Evolutionary conservation across 129 eudicot genomes (phyloP).

Genomic region (Tagetes erecta): DNA sequence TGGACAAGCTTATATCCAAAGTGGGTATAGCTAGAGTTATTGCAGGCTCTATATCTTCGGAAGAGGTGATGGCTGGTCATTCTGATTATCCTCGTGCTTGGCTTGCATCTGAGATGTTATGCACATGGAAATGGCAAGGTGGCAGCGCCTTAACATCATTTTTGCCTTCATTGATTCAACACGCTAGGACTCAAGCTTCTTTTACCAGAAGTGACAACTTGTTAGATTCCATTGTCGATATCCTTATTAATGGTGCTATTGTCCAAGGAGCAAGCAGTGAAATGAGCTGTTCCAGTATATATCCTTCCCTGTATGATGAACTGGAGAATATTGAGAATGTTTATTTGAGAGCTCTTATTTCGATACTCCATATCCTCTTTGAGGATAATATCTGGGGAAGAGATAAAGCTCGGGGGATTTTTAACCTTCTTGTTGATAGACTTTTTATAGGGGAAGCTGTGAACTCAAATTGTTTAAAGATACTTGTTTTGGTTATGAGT

Average conservation of each 20-base stretch:
- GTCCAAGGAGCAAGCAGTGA: constrained; percentile 46
- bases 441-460: constrained; percentile 67
- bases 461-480: constrained; percentile 59
- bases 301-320: constrained; percentile 54
- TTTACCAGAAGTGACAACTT: constrained; percentile 35
- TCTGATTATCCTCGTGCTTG: constrained; percentile 59
- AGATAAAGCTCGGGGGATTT: constrained; percentile 53
- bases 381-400: constrained; percentile 69
- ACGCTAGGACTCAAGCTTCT: constrained; percentile 37
- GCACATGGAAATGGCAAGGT: constrained; percentile 95
- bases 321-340: constrained; percentile 63
- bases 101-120: constrained; percentile 91
- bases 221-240: constrained; percentile 50
- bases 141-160: constrained; percentile 73
- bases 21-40: constrained; percentile 69
- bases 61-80: constrained; percentile 31
- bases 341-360: constrained; percentile 65
- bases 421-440: constrained; percentile 50
- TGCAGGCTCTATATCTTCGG: constrained; percentile 40
- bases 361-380: constrained; percentile 47
- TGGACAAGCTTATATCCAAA: constrained; percentile 71
- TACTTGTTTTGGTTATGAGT: constrained; percentile 63
- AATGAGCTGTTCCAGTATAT: constrained; percentile 41
- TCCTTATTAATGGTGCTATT: constrained; percentile 90
- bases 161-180: constrained; percentile 55